Conservation (phyloP, 768 basidiomycete genomes). For the Fomitopsis serialis region DNA sequence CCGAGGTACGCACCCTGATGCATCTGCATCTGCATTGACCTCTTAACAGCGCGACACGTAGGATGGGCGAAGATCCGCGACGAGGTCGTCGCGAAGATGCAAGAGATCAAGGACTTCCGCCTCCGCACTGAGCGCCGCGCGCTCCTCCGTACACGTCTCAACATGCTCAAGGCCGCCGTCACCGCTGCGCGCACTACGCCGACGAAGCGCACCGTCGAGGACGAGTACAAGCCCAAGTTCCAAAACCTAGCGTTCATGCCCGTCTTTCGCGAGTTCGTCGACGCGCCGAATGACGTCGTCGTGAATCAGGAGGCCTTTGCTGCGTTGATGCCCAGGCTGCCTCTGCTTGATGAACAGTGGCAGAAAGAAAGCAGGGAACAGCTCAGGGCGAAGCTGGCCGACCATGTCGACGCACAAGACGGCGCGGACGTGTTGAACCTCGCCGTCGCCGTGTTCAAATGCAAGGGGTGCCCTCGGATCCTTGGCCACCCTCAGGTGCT, state of each 20-base stretch:
- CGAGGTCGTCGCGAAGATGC: conserved; percentile 3
- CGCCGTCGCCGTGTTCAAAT: background rate
- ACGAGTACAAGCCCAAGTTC: background rate
- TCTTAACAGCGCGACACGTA: background rate
- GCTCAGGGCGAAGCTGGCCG: background rate
- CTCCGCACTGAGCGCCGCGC: background rate
- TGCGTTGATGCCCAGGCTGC: background rate
- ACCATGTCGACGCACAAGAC: background rate
- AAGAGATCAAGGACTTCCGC: background rate
- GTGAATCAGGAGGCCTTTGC: background rate
- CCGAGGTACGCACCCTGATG: conserved; percentile 3
- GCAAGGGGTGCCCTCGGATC: background rate
- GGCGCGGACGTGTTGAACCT: conserved; percentile 1
- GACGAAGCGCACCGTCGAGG: background rate
- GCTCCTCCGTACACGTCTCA: background rate
- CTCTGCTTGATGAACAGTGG: background rate
- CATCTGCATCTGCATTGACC: background rate
- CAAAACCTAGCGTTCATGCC: conserved; percentile 4
- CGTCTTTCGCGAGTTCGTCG: background rate
- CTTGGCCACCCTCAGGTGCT: conserved; percentile 1
- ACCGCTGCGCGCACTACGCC: background rate
- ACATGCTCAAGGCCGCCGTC: background rate
- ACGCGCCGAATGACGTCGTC: background rate
- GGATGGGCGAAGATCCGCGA: conserved; percentile 3
- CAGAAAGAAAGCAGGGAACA: background rate